Evolutionary conservation across 176 grass and related monocot genomes (phyloP).

Genomic region (Bothriochloa decipiens): DNA sequence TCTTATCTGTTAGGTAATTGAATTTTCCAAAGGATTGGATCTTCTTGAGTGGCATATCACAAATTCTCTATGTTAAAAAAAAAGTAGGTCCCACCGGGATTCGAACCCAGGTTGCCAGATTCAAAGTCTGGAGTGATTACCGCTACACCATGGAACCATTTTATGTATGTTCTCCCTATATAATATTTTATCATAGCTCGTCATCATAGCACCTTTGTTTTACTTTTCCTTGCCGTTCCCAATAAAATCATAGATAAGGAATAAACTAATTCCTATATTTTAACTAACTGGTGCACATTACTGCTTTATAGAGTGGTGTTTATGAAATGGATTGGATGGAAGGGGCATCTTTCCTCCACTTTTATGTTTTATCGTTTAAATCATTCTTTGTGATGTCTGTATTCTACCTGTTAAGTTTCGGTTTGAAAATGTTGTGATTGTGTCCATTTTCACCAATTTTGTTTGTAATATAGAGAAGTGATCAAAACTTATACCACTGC

Average conservation of each 20-base stretch:
- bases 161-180: not conserved
- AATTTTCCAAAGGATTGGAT: not conserved
- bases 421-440: not conserved
- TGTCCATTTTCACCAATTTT: not conserved
- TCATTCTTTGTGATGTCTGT: not conserved
- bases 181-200: not conserved
- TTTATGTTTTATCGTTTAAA: not conserved
- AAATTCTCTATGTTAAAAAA: not conserved
- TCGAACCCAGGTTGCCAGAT: conserved; percentile 88
- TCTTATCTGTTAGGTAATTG: too few relatives aligned
- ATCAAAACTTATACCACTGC: not conserved
- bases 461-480: not conserved
- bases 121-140: conserved; percentile 93
- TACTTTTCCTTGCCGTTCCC: not conserved
- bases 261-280: not conserved
- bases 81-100: conserved; percentile 67
- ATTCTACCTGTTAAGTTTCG: not conserved
- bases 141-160: conserved; percentile 81
- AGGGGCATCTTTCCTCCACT: not conserved
- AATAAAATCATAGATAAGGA: not conserved
- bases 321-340: not conserved
- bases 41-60: not conserved
- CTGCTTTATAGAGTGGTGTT: not conserved
- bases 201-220: not conserved
- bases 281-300: too few relatives aligned